phyloP scores from a whole-genome alignment of 495 filamentous ascomycete genomes.

The Penicillium cosmopolitanum region DNA sequence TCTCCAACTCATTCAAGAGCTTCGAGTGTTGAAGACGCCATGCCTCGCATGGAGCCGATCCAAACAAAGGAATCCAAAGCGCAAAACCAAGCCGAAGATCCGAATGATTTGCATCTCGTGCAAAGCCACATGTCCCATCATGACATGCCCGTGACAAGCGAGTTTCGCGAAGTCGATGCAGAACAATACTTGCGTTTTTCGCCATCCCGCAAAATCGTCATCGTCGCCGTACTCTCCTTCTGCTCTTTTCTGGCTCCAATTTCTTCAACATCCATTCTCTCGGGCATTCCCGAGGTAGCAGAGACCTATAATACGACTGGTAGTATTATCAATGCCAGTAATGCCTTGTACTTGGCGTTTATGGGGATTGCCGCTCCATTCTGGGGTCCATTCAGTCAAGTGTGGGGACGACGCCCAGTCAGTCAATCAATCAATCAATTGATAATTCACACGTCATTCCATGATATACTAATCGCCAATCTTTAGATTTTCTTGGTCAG shows the following conservation, averaged over 20 bases:
- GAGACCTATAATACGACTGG: constrained; percentile 62
- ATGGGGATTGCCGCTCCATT: constrained; percentile 71
- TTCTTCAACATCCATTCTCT: constrained; percentile 69
- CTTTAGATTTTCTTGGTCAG: constrained; percentile 58
- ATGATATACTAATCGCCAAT: constrained; percentile 13
- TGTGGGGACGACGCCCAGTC: constrained; percentile 66
- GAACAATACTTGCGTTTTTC: constrained; percentile 59
- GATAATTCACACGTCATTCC: background rate
- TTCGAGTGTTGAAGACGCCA: constrained; percentile 24
- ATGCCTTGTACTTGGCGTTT: constrained; percentile 69
- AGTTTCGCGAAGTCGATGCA: constrained; percentile 40
- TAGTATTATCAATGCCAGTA: constrained; percentile 68
- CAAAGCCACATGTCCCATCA: constrained; percentile 39
- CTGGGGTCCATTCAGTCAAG: constrained; percentile 70
- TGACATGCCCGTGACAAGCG: constrained; percentile 36
- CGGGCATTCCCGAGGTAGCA: constrained; percentile 70
- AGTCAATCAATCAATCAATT: constrained; percentile 19
- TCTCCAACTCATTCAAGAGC: constrained; percentile 15
- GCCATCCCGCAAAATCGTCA: constrained; percentile 56
- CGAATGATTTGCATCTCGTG: constrained; percentile 23
- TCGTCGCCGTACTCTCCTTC: constrained; percentile 66
- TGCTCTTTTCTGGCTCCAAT: constrained; percentile 71
- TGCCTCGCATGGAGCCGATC: constrained; percentile 14
- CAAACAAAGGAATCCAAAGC: constrained; percentile 20
- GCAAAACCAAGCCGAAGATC: constrained; percentile 8